A percentile compares a stretch with the other conserved stretches of the same genome.
Evolutionary conservation across 2,329 filamentous ascomycete genomes (phyloP).

Genomic region (Penicillium sp.): DNA sequence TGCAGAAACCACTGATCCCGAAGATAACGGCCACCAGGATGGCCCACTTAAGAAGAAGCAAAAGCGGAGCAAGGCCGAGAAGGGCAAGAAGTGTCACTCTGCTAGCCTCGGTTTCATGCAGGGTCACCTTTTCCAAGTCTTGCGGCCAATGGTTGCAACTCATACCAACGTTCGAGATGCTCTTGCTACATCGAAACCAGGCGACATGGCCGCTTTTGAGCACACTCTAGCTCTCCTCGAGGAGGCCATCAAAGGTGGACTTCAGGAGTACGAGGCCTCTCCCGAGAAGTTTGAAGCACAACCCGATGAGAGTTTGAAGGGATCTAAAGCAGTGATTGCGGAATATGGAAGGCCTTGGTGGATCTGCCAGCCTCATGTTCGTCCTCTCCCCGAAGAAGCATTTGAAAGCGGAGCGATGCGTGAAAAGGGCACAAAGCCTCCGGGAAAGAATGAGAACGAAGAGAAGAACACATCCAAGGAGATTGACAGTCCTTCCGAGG

Average conservation of each 20-base stretch:
- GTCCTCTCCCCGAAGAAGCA: constrained; percentile 85
- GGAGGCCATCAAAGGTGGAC: constrained; percentile 67
- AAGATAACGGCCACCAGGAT: constrained; percentile 45
- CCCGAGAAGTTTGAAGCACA: constrained; percentile 41
- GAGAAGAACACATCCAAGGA: constrained; percentile 7
- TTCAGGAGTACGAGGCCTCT: constrained; percentile 63
- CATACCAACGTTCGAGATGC: constrained; percentile 84
- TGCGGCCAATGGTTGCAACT: constrained; percentile 74
- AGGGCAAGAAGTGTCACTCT: constrained; percentile 49
- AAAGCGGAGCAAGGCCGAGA: constrained; percentile 37
- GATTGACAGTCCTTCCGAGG: constrained; percentile 11
- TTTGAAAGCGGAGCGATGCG: constrained; percentile 75
- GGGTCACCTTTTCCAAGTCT: constrained; percentile 87
- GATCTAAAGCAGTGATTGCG: constrained; percentile 62
- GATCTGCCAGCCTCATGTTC: constrained; percentile 83
- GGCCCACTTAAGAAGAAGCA: constrained; percentile 53
- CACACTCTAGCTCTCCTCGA: constrained; percentile 74
- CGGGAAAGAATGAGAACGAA: constrained; percentile 14
- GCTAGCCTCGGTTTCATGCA: constrained; percentile 80
- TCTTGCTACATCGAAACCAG: constrained; percentile 67
- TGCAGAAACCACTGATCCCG: constrained; percentile 19
- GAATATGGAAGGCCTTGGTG: constrained; percentile 82
- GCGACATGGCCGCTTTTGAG: constrained; percentile 76
- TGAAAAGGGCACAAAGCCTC: constrained; percentile 63
- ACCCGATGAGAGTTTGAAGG: constrained; percentile 36